Evolutionary conservation across 768 basidiomycete genomes (phyloP), one percentile per base, ranked within the genome.

Genomic region (Rhizopogon vesiculosus): DNA sequence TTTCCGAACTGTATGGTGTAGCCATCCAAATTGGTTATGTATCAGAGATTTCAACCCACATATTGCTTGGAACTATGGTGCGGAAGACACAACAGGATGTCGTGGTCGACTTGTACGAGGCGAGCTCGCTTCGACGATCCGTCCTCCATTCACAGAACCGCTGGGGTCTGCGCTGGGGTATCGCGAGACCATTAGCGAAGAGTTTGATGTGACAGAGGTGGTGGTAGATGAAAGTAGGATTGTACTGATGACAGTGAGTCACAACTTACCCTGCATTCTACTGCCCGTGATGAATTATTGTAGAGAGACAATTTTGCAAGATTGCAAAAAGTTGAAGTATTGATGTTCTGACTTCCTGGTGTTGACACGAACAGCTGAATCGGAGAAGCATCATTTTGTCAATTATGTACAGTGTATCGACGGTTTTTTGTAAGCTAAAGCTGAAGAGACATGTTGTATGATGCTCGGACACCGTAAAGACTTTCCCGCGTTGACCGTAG

Each of bases 401-500:
- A 25, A 4, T 25, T 25, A 25, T 25, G 25, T 25, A 25, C 22
- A 22, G 22, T 25, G 25, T 25, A 25, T 25, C 25, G 5, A 25
- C 25, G 25, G 25, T 25, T 25, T n/a, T 25, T 25, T 25, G 25
- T 25, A 25, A 25, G 25, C 25, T 25, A 4, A 25, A 25, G 25
- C 25, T 25, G 25, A 25, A 25, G 25, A 25, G 25, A 25, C 25
- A 25, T 25, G 25, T 4, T 25, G 22, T 22, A 22, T 22, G 22
- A 22, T 22, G 22, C 22, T 2, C 25, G 25, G 25, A 25, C 25
- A 4, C 25, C 4, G 25, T 25, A 67, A 28, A 80, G 69, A 43
- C 76, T 82, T 71, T 93, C 91, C 52, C 86, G 87, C 10, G 63
- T 72, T 84, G 12, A 82, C 83, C 42, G 91, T 73, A 10, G 76